phyloP scores from a whole-genome alignment of 257 asterid species.

The Lavandula angustifolia region DNA sequence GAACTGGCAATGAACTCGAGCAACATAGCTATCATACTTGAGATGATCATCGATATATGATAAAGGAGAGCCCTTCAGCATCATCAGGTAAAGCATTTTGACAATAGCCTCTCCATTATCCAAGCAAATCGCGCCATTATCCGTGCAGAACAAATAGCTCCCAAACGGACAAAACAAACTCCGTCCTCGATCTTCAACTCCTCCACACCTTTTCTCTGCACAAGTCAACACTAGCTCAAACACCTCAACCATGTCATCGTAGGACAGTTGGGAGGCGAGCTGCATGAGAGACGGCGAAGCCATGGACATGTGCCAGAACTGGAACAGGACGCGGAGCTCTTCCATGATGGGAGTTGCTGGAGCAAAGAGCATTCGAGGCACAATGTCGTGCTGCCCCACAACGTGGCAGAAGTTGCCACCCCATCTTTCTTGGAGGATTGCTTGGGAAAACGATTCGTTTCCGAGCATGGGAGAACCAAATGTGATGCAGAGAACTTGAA shows the following conservation, averaged over 20 bases:
- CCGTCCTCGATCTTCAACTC: constrained; percentile 29
- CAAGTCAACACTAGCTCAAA: constrained; percentile 42
- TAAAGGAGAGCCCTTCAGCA: constrained; percentile 45
- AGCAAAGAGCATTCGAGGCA: constrained; percentile 72
- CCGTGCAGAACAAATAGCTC: constrained; percentile 77
- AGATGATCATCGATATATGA: constrained; percentile 63
- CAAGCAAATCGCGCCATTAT: constrained; percentile 67
- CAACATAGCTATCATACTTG: constrained; percentile 50
- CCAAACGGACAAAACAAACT: constrained; percentile 71
- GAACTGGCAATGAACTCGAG: constrained; percentile 46
- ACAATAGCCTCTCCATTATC: constrained; percentile 58
- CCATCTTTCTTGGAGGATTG: constrained; percentile 78
- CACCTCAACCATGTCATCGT: constrained; percentile 39
- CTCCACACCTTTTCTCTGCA: constrained; percentile 39
- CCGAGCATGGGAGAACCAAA: constrained; percentile 88
- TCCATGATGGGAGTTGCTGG: constrained; percentile 46
- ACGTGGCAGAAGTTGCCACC: constrained; percentile 77
- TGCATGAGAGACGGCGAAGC: constrained; percentile 34
- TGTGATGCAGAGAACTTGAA: constrained; percentile 61
- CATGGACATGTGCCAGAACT: constrained; percentile 53
- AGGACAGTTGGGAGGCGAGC: constrained; percentile 34
- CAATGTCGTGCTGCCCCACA: constrained; percentile 65
- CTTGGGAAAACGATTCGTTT: constrained; percentile 58
- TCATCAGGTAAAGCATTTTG: constrained; percentile 56
- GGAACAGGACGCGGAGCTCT: constrained; percentile 44